These are phyloP conservation scores for Pythium sukuiense DNA, from an alignment of 352 stramenopile genomes.

Conservation along the genomic window DNA sequence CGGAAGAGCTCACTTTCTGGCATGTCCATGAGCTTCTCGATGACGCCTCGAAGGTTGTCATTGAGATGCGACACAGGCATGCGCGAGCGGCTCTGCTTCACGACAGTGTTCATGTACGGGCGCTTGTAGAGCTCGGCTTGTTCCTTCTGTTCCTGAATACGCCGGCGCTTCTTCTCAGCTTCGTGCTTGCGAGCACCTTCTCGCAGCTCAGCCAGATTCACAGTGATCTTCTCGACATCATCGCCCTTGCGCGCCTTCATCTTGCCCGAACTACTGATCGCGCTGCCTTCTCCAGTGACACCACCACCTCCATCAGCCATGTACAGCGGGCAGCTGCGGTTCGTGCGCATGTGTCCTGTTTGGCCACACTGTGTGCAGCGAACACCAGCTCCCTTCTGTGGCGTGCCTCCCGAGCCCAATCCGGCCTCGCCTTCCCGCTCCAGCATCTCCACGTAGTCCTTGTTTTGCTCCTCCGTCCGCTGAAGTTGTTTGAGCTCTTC, in stretches of 20 bases:
- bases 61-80: slow-evolving; percentile 81
- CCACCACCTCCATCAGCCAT: slow-evolving; percentile 54
- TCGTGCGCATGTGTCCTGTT: slow-evolving; percentile 81
- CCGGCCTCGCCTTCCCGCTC: slow-evolving; percentile 67
- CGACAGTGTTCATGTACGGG: slow-evolving; percentile 65
- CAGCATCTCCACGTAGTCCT: slow-evolving; percentile 82
- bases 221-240: slow-evolving; percentile 55
- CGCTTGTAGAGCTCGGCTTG: slow-evolving; percentile 82
- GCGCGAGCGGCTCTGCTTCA: slow-evolving; percentile 74
- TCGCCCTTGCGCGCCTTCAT: slow-evolving; percentile 61
- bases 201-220: slow-evolving; percentile 73
- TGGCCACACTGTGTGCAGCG: slow-evolving; percentile 83
- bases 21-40: slow-evolving; percentile 70
- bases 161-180: slow-evolving; percentile 80
- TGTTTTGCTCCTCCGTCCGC: slow-evolving; percentile 82
- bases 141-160: slow-evolving; percentile 69
- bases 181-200: slow-evolving; percentile 78
- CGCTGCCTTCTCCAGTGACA: slow-evolving; percentile 5
- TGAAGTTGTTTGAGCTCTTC: slow-evolving; percentile 85
- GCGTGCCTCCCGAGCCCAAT: slow-evolving; percentile 28
- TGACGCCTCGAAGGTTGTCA: slow-evolving; percentile 57
- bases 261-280: slow-evolving; percentile 48
- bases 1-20: slow-evolving; percentile 81
- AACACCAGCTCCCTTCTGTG: slow-evolving; percentile 58
- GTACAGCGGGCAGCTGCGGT: slow-evolving; percentile 80